Conservation (phyloP, 2,329 filamentous ascomycete genomes). For the Aplosporella prunicola region DNA sequence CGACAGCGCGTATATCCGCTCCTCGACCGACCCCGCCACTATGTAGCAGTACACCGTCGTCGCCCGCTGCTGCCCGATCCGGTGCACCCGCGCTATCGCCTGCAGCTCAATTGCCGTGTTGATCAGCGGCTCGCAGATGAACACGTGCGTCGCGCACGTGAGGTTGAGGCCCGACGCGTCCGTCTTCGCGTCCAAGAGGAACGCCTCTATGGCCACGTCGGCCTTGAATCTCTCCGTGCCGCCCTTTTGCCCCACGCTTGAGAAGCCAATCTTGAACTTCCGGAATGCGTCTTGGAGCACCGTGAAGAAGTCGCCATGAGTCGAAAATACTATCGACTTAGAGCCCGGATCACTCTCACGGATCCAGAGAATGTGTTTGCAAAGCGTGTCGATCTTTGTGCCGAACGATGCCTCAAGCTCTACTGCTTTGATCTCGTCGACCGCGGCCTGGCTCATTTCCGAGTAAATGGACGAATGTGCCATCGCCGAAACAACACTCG, state of each 20-base stretch:
- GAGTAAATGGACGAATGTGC: conserved; percentile 60
- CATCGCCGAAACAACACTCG: conserved; percentile 21
- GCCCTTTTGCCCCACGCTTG: conserved; percentile 56
- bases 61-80: conserved; percentile 78
- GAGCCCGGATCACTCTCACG: conserved; percentile 73
- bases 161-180: conserved; percentile 85
- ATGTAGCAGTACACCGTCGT: conserved; percentile 96
- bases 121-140: conserved; percentile 86
- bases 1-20: conserved; percentile 81
- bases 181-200: conserved; percentile 80
- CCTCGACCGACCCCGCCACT: conserved; percentile 81
- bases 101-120: conserved; percentile 92
- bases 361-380: conserved; percentile 72
- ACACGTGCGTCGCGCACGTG: conserved; percentile 86
- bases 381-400: conserved; percentile 72
- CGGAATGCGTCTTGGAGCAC: conserved; percentile 63
- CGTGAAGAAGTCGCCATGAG: conserved; percentile 72
- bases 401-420: conserved; percentile 68
- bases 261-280: conserved; percentile 62
- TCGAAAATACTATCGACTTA: conserved; percentile 91
- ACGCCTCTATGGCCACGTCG: conserved; percentile 66
- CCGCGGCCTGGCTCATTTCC: conserved; percentile 58
- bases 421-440: conserved; percentile 74
- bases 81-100: conserved; percentile 86
- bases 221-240: conserved; percentile 70